Base-by-base conservation (phyloP, 257 asterid genomes). In the Salvia hispanica region DNA sequence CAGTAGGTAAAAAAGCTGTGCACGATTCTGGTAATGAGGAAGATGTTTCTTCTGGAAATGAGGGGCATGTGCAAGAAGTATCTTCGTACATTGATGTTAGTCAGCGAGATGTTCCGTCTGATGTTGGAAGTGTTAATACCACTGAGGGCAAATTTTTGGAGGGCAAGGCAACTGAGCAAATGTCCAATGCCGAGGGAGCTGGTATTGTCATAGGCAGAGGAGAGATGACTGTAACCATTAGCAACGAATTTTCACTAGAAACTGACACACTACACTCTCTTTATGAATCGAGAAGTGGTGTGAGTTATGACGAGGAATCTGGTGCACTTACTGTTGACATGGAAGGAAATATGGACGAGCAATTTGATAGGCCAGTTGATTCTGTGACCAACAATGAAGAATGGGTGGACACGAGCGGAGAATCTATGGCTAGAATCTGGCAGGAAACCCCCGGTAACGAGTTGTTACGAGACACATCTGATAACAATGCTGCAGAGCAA, bases 401-500 rank as follows among this genome's bases (percentile, higher is more conserved):
- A 56, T 78, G 79, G 85, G 48, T 13, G 33, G 78, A 85, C 45
- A 71, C 37, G 36, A 58, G 53, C 47, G 67, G 69, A 68, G 89
- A 74, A 74, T 57, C 71, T 58, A 66, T 48, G 45, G 48, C 4
- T 16, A 67, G 77, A 76, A 72, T 53, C 48, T 80, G 76, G 84
- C 82, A 72, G 56, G 84, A 81, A 57, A 62, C 15, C 58, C 47
- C 76, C 57, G 80, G 69, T 58, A 63, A 72, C 68, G 83, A 76
- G 18, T 76, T 76, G 80, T 66, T 73, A 70, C 87, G 15, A 37
- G 92, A 77, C 76, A 71, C 72, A 39, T 59, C 81, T 25, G 71
- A 69, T 45, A 77, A 64, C 58, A 67, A 58, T 57, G 74, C 39
- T 61, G 74, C 62, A 13, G 89, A 79, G 68, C 86, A 75, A 48